Evolutionary conservation across 2,329 filamentous ascomycete genomes (phyloP), one percentile per base, ranked within the genome.

Genomic region (Fusarium praegraminearum): DNA sequence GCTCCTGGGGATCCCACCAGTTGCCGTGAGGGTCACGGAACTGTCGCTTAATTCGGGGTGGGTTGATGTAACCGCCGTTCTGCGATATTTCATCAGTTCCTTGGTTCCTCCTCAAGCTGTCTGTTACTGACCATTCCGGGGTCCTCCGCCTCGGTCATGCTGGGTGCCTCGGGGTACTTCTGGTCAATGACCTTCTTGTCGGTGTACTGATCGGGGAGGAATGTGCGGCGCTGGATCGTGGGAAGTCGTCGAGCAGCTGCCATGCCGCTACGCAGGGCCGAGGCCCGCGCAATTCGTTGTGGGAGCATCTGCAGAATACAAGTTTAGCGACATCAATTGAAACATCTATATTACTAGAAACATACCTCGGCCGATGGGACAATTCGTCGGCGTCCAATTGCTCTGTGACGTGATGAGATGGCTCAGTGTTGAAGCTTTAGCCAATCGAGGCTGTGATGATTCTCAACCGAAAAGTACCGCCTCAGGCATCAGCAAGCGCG

Each of bases 1-100:
- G 91, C 82, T 98, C 96, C 83, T 99, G 96, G 81, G 94, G 92
- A 83, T 99, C 95, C 93, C 94, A 98, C 93, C 94, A 99, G 78
- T 93, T 90, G 78, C 82, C 95, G 80, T 98, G 89, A 36, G 97
- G 96, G 81, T 98, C 96, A 79, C 96, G 93, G 83, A 93, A 92
- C 80, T 94, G 91, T 74, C 95, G 92, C 86, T 97, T 98, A 81
- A 95, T 84, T 57, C 86, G 82, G 16, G 90, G 89, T 62, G 93
- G 92, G 82, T 94, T 93, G 77, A 92, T 87, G 80, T 93, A 96
- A 80, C 91, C 91, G 77, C 93, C 93, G 81, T 94, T 97, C 92
- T 94, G 78, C 63, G 67, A 71, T 57, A 67, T 70, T 71, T 75
- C 69, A 72, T 77, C 65, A 52, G 73, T 65, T 57, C 35, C 46